phyloP scores from a whole-genome alignment of 1,284 basidiomycete genomes.

The Boletus calvinii region DNA sequence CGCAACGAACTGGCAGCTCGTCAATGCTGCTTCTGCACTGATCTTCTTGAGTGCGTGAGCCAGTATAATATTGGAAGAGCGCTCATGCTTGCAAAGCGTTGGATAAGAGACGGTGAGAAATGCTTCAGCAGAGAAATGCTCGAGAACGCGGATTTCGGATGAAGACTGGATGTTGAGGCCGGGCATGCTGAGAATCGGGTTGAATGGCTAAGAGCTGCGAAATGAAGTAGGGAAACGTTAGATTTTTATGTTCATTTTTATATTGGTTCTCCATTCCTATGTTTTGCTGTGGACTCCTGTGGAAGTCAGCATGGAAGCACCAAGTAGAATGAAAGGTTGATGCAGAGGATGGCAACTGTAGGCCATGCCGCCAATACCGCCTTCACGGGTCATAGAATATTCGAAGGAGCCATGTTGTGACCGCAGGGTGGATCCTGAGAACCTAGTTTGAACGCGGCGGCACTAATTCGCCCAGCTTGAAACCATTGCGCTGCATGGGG shows the following conservation, averaged over 20 bases:
- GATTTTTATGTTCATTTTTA: slow-evolving; percentile 8
- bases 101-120: slow-evolving; percentile 46
- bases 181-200: slow-evolving; percentile 22
- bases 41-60: slow-evolving; percentile 49
- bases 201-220: slow-evolving; percentile 27
- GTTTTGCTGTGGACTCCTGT: slow-evolving; percentile 28
- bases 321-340: background rate
- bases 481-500: background rate
- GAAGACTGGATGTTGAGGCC: slow-evolving; percentile 27
- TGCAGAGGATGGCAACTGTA: slow-evolving; percentile 15
- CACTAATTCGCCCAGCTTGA: background rate
- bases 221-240: background rate
- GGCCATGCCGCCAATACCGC: slow-evolving; percentile 4
- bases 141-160: slow-evolving; percentile 38
- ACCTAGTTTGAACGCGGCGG: background rate
- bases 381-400: background rate
- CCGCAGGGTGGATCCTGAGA: slow-evolving; percentile 24
- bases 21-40: slow-evolving; percentile 38
- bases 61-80: slow-evolving; percentile 51
- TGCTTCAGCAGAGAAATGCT: slow-evolving; percentile 42
- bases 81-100: slow-evolving; percentile 43
- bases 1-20: slow-evolving; percentile 38
- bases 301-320: slow-evolving; percentile 13
- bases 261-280: background rate
- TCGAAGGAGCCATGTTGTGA: background rate